Conservation (phyloP, 768 basidiomycete genomes). For the Mycena rosella region DNA sequence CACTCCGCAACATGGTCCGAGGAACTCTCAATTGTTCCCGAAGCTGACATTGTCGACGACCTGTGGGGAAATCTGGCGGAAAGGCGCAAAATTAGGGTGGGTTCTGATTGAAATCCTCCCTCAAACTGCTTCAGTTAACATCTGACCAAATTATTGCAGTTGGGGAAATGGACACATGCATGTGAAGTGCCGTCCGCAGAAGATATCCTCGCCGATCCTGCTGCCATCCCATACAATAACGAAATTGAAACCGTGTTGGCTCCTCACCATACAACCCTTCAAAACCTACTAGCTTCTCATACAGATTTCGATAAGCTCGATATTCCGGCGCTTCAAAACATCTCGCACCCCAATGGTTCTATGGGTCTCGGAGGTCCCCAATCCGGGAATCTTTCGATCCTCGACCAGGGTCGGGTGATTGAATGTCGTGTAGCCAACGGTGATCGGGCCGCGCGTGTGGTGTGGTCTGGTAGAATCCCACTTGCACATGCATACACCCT, state of each 20-base stretch:
- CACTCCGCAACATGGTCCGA: not conserved
- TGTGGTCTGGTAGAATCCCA: not conserved
- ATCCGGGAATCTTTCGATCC: not conserved
- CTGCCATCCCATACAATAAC: no score
- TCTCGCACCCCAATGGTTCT: not conserved
- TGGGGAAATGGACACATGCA: not conserved
- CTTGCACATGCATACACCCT: conserved; percentile 15
- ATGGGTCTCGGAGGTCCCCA: not conserved
- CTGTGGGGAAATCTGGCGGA: not conserved
- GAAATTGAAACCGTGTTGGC: not conserved
- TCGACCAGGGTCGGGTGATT: conserved; percentile 7
- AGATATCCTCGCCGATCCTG: no score
- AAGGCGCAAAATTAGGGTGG: not conserved
- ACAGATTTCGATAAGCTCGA: not conserved
- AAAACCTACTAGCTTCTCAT: not conserved
- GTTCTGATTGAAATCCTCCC: no score
- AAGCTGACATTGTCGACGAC: not conserved
- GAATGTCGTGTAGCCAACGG: not conserved
- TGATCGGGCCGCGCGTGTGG: not conserved
- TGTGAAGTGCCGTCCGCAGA: no score
- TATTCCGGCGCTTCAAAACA: not conserved
- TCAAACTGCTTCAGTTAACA: no score
- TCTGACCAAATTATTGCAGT: not conserved
- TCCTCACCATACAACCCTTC: not conserved
- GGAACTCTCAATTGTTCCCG: not conserved